Evolutionary conservation across 2,329 filamentous ascomycete species (phyloP), one percentile per base, ranked within the genome.

Genomic region (Ophiostoma perfectum): DNA sequence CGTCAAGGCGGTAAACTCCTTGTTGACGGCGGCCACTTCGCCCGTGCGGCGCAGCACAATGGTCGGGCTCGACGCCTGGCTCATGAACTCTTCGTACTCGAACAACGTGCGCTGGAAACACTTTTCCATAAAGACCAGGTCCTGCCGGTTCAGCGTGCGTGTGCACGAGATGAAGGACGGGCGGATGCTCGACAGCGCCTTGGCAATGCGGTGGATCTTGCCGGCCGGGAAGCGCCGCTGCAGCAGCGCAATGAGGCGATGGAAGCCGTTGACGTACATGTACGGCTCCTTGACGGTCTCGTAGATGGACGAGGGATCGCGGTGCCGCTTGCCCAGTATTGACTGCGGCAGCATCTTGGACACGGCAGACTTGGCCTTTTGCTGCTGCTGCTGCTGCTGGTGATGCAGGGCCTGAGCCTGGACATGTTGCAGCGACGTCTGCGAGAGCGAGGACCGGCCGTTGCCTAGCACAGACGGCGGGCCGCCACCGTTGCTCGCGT

Each of bases 41-140:
- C 95, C 95, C 0, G 93, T 97, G 64, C 95, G 88, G 64, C 95
- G 88, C 75, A 92, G 96, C 39, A 98, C 92, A 69, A 99, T 88
- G 0, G 93, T 96, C 0, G 95, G 95, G 4, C 93, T 96, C 52
- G 92, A 92, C 70, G 90, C 92, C 72, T 92, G 88, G 69, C 91
- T 88, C 81, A 97, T 90, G 73, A 96, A 95, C 72, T 96, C 92
- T 76, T 98, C 92, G 74, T 96, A 96, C 76, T 97, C 93, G 75
- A 93, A 92, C 11, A 98, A 82, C 0, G 92, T 96, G 49, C 95
- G 87, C 78, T 99, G 95, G 76, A 98, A 92, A 75, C 91, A 96
- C 79, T 96, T 96, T 78, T 99, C 95, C 90, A 97, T 97, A 77
- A 98, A 97, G 36, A 99, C 88, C 41, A 98, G 82, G 77, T 99